phyloP scores from a whole-genome alignment of 352 stramenopile species.

The Phytophthora litchii region DNA sequence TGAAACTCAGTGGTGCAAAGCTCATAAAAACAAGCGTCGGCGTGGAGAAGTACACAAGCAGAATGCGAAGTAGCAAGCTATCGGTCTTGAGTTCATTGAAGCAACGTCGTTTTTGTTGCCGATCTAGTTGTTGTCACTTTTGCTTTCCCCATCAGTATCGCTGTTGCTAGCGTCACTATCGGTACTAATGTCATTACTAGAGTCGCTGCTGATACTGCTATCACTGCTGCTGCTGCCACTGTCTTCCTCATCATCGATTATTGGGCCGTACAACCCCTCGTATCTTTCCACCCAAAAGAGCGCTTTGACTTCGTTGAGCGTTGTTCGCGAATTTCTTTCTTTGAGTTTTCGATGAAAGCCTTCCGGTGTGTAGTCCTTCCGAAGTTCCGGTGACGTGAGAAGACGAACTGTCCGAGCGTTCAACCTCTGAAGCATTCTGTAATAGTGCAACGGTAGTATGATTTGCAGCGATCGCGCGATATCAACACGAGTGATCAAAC shows the following conservation, averaged over 20 bases:
- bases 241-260: conserved; percentile 23
- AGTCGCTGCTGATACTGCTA: conserved; percentile 10
- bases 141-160: background rate
- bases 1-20: conserved; percentile 30
- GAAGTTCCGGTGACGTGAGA: conserved; percentile 29
- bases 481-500: conserved; percentile 43
- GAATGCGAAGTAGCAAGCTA: background rate
- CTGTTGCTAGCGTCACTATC: conserved; percentile 5
- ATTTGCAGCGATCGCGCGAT: conserved; percentile 38
- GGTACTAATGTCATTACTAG: conserved; percentile 1
- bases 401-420: background rate
- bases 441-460: conserved; percentile 46
- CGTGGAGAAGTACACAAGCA: conserved; percentile 25
- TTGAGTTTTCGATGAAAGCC: conserved; percentile 33
- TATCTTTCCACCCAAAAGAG: conserved; percentile 56
- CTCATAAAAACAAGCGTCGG: conserved; percentile 50
- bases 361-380: conserved; percentile 26
- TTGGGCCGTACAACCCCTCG: conserved; percentile 31
- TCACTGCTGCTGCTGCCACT: conserved; percentile 10
- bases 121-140: conserved; percentile 2
- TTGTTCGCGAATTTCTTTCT: conserved; percentile 2
- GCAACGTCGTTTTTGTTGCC: conserved; percentile 3
- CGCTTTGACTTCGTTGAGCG: conserved; percentile 40
- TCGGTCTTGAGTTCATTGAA: background rate
- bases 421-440: conserved; percentile 39